phyloP scores from a whole-genome alignment of 331 rosid genomes.

The Malus hybrid region DNA sequence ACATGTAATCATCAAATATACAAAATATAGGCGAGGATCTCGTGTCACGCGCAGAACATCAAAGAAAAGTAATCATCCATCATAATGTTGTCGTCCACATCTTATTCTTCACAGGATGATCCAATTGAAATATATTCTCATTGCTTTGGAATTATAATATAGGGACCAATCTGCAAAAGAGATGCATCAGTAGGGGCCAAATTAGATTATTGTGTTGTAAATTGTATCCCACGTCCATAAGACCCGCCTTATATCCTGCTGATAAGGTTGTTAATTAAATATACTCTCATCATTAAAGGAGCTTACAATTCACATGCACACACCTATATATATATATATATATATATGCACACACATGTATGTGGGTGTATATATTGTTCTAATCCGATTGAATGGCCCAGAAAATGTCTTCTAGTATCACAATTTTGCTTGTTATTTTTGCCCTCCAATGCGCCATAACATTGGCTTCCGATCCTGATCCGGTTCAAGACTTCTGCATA shows the following conservation, averaged over 20 bases:
- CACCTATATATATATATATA: too few species aligned
- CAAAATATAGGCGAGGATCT: neutral
- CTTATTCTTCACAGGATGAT: neutral
- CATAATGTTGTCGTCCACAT: neutral
- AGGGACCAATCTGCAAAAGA: neutral
- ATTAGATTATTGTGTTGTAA: slow-evolving; percentile 7
- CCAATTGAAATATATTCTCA: neutral
- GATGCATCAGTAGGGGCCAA: slow-evolving; percentile 26
- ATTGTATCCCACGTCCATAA: slow-evolving; percentile 10
- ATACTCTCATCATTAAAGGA: slow-evolving; percentile 29
- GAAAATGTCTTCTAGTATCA: slow-evolving; percentile 33
- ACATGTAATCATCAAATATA: neutral
- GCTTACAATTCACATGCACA: neutral
- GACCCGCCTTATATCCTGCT: slow-evolving; percentile 24
- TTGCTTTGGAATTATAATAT: neutral
- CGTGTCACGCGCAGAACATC: neutral
- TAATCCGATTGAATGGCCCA: neutral
- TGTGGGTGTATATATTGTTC: too few species aligned
- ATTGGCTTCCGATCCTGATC: slow-evolving; percentile 84
- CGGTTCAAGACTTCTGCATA: slow-evolving; percentile 87
- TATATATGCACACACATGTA: too few species aligned
- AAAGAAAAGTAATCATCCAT: neutral
- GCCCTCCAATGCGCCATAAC: slow-evolving; percentile 21
- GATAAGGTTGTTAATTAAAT: slow-evolving; percentile 9
- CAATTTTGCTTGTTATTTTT: slow-evolving; percentile 21